Evolutionary conservation across 768 basidiomycete species (phyloP).

Genomic region (Hypholoma fasciculare): DNA sequence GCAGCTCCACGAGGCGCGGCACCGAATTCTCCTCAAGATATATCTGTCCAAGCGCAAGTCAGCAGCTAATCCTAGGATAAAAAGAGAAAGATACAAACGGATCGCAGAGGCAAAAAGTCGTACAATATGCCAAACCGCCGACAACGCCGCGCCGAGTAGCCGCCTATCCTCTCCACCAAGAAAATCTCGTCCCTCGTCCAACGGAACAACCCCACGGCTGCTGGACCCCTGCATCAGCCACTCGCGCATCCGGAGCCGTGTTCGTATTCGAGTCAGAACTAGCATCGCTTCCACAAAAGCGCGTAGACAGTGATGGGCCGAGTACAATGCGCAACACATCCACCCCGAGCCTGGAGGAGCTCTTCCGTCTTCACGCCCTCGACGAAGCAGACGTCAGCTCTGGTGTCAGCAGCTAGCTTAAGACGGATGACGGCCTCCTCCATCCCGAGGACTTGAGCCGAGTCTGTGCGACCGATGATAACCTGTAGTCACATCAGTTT

Average conservation of each 20-base stretch:
- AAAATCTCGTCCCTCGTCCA: neutral
- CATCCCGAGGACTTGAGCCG: constrained; percentile 78
- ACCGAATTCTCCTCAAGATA: constrained; percentile 72
- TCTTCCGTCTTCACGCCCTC: constrained; percentile 75
- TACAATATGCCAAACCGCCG: constrained; percentile 85
- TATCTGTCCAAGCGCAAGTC: constrained; percentile 39
- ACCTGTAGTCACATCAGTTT: constrained; percentile 39
- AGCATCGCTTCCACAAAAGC: constrained; percentile 11
- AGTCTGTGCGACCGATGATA: constrained; percentile 76
- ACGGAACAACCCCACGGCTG: too few species aligned
- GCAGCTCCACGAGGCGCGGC: constrained; percentile 58
- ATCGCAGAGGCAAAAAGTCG: constrained; percentile 79
- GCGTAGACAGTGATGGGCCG: constrained; percentile 20
- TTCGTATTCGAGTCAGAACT: constrained; percentile 38
- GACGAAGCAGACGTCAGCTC: constrained; percentile 81
- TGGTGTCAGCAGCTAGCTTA: constrained; percentile 69
- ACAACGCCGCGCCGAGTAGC: constrained; percentile 69
- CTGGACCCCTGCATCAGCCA: constrained; percentile 23
- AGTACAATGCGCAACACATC: constrained; percentile 58
- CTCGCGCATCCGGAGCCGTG: constrained; percentile 10
- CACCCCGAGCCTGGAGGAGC: constrained; percentile 73
- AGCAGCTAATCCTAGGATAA: neutral
- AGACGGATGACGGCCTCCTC: constrained; percentile 69
- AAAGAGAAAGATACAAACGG: constrained; percentile 43
- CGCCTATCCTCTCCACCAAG: constrained; percentile 57